Evolutionary conservation across 164 flowering plant genomes (phyloP).

Genomic region (Hamamelis virginiana): DNA sequence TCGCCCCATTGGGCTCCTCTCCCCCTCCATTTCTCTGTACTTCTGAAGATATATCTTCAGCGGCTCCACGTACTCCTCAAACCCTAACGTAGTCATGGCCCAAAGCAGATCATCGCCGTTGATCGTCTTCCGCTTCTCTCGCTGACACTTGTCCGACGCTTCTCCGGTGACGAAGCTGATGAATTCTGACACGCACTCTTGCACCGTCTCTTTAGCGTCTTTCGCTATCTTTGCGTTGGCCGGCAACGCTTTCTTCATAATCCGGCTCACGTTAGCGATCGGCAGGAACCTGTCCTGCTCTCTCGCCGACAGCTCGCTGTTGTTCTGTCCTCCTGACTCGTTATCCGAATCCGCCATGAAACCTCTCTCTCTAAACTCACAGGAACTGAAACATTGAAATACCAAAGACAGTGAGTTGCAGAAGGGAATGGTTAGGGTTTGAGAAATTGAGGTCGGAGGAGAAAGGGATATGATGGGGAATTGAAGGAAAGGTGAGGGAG

Average conservation of each 20-base stretch:
- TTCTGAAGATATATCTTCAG: slow-evolving; percentile 42
- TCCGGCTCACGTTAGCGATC: slow-evolving; percentile 53
- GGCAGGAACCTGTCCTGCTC: slow-evolving; percentile 56
- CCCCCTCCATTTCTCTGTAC: slow-evolving; percentile 53
- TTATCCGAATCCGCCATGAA: slow-evolving; percentile 45
- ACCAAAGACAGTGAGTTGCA: too few relatives aligned
- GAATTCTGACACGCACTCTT: slow-evolving; percentile 65
- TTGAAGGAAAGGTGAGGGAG: neutral
- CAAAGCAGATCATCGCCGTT: slow-evolving; percentile 50
- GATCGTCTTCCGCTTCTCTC: slow-evolving; percentile 54
- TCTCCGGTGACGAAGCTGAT: slow-evolving; percentile 62
- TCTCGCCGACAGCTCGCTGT: slow-evolving; percentile 26
- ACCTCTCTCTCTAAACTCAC: too few relatives aligned
- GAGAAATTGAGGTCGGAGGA: too few relatives aligned
- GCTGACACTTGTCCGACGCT: slow-evolving; percentile 60
- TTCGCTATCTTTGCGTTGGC: slow-evolving; percentile 60
- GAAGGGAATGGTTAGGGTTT: too few relatives aligned
- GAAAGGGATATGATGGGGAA: neutral
- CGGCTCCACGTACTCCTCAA: slow-evolving; percentile 54
- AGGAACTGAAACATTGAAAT: too few relatives aligned
- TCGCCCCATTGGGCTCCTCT: slow-evolving; percentile 26
- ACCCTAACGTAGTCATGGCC: slow-evolving; percentile 52
- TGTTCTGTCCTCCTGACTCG: slow-evolving; percentile 36
- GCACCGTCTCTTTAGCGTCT: slow-evolving; percentile 63
- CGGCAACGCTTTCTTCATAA: slow-evolving; percentile 59